Conservation (phyloP, 371 early-diverging fungal genomes). For the Cladochytrium tenue region DNA sequence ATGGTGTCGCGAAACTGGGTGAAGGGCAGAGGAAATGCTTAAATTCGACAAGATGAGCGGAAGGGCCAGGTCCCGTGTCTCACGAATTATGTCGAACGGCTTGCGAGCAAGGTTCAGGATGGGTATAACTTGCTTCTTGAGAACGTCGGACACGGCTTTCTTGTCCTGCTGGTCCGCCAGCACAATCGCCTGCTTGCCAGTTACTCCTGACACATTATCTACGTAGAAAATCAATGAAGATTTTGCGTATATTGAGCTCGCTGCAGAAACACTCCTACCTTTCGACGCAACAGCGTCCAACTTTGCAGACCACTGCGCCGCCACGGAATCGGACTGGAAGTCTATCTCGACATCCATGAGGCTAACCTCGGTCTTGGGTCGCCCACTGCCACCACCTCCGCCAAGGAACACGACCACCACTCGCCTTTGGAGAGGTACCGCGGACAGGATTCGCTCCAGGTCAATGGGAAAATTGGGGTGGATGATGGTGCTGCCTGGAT, state of each 20-base stretch:
- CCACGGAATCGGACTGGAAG: neutral
- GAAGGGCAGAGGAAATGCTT: neutral
- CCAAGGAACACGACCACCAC: neutral
- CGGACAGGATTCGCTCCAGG: neutral
- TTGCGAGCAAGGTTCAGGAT: constrained; percentile 14
- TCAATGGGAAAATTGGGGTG: neutral
- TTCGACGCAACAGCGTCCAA: neutral
- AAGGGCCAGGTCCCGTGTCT: neutral
- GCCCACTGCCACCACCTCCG: too few relatives aligned
- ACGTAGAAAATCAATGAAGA: neutral
- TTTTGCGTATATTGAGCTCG: too few relatives aligned
- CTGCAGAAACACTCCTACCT: too few relatives aligned
- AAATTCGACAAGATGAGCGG: neutral
- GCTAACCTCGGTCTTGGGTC: neutral
- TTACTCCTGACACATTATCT: constrained; percentile 9
- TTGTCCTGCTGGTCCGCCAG: constrained; percentile 14
- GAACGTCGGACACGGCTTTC: neutral
- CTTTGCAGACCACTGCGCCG: neutral
- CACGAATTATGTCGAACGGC: constrained; percentile 19
- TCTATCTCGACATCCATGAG: neutral
- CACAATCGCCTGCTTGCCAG: constrained; percentile 17
- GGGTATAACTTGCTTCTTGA: constrained; percentile 13
- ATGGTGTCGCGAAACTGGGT: too few relatives aligned
- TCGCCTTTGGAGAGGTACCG: neutral
- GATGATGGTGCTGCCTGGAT: neutral